Conservation (phyloP, 495 filamentous ascomycete genomes). For the Daldinia decipiens region DNA sequence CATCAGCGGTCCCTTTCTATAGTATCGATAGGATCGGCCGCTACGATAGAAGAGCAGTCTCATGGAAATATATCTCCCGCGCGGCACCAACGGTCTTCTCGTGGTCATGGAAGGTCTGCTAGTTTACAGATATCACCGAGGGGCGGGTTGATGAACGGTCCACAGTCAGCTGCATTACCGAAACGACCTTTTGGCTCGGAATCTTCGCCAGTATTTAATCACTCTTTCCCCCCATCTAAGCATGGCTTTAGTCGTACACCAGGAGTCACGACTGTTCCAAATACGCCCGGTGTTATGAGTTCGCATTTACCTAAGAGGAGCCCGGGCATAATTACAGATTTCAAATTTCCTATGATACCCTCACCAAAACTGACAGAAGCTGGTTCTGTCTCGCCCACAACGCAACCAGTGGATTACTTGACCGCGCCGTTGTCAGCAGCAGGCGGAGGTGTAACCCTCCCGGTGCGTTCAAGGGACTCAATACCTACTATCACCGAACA, state of each 20-base stretch:
- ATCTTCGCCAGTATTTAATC: conserved; percentile 58
- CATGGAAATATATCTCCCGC: conserved; percentile 28
- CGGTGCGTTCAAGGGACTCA: conserved; percentile 51
- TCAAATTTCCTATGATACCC: conserved; percentile 74
- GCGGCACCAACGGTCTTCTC: conserved; percentile 60
- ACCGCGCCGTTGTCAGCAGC: conserved; percentile 52
- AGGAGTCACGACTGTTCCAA: conserved; percentile 52
- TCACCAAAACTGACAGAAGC: conserved; percentile 50
- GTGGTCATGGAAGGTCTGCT: conserved; percentile 80
- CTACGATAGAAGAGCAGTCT: conserved; percentile 58
- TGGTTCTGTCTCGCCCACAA: conserved; percentile 16
- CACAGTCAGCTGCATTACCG: conserved; percentile 55
- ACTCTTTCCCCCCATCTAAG: conserved; percentile 58
- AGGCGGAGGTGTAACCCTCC: conserved; percentile 46
- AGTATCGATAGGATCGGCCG: conserved; percentile 82
- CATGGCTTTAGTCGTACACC: conserved; percentile 50
- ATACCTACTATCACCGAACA: conserved; percentile 64
- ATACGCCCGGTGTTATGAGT: conserved; percentile 50
- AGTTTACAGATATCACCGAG: conserved; percentile 82
- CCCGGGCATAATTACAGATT: conserved; percentile 64
- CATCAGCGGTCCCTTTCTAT: conserved; percentile 90
- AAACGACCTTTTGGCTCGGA: conserved; percentile 51
- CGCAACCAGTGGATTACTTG: conserved; percentile 45
- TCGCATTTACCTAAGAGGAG: conserved; percentile 50
- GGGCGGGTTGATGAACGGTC: conserved; percentile 48